phyloP scores from a whole-genome alignment of 2,329 filamentous ascomycete species.

The Domatiomyces globalis region DNA sequence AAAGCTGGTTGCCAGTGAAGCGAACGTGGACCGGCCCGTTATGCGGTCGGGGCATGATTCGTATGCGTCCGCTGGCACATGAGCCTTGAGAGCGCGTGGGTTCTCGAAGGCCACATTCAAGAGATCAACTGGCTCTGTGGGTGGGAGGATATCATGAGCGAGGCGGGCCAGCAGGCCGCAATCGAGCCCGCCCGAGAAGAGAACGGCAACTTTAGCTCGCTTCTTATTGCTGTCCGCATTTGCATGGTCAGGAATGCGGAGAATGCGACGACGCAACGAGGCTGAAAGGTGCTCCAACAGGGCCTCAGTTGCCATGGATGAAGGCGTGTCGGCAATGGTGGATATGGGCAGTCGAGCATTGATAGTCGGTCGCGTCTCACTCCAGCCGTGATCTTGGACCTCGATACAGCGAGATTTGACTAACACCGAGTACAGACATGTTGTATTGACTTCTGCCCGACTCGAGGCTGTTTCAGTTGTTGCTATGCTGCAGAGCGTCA shows the following conservation, averaged over 20 bases:
- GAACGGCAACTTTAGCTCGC: constrained; percentile 48
- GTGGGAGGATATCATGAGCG: constrained; percentile 59
- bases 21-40: constrained; percentile 66
- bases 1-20: constrained; percentile 58
- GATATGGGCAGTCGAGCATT: constrained; percentile 2
- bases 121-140: constrained; percentile 60
- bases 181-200: constrained; percentile 91
- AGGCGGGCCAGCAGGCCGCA: constrained; percentile 78
- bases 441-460: constrained; percentile 61
- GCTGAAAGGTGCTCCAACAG: constrained; percentile 7
- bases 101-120: constrained; percentile 97
- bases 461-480: constrained; percentile 31
- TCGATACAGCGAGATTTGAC: constrained; percentile 2
- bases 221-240: constrained; percentile 8
- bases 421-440: constrained; percentile 58
- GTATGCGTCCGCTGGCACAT: constrained; percentile 41
- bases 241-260: constrained; percentile 12
- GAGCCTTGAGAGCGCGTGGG: constrained; percentile 51
- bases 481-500: constrained; percentile 59
- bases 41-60: constrained; percentile 81
- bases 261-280: constrained; percentile 12
- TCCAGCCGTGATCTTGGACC: constrained; percentile 6
- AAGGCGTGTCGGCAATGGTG: constrained; percentile 2
- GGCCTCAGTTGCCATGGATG: constrained; percentile 4
- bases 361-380: neutral